These are phyloP conservation scores for Melampsora larici-populina DNA, from an alignment of 1,284 basidiomycete genomes.

Conservation along the genomic window DNA sequence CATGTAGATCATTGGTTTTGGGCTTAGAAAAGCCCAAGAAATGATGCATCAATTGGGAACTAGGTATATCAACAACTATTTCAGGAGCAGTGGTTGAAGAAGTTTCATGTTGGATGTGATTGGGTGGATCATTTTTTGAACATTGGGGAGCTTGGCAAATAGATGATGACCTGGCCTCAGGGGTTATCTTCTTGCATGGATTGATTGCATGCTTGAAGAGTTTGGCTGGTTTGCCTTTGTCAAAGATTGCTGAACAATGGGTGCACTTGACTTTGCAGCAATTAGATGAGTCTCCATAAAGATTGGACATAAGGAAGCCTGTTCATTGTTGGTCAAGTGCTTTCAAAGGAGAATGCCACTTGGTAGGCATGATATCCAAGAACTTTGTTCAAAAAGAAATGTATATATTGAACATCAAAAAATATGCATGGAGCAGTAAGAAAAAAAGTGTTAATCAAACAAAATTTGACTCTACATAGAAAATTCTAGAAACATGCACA, in stretches of 20 bases:
- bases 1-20: not conserved
- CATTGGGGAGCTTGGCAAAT: no score
- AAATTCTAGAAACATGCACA: no score
- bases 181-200: not conserved
- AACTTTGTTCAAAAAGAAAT: not conserved
- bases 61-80: not conserved
- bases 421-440: no score
- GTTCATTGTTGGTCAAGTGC: constrained; percentile 2
- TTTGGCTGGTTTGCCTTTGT: not conserved
- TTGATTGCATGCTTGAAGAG: not conserved
- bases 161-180: not conserved
- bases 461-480: no score
- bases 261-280: not conserved
- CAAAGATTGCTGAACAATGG: no score
- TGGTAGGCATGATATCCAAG: not conserved
- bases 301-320: constrained; percentile 20
- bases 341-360: constrained; percentile 12
- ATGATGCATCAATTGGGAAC: not conserved
- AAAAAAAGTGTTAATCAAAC: no score
- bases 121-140: not conserved
- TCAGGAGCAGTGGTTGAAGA: not conserved
- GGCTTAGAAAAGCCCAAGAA: not conserved
- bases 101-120: not conserved
- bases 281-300: constrained; percentile 11
- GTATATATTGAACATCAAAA: no score